These are phyloP conservation scores for Vitellaria paradoxa DNA, from an alignment of 179 eudicot species.

Conservation along the genomic window DNA sequence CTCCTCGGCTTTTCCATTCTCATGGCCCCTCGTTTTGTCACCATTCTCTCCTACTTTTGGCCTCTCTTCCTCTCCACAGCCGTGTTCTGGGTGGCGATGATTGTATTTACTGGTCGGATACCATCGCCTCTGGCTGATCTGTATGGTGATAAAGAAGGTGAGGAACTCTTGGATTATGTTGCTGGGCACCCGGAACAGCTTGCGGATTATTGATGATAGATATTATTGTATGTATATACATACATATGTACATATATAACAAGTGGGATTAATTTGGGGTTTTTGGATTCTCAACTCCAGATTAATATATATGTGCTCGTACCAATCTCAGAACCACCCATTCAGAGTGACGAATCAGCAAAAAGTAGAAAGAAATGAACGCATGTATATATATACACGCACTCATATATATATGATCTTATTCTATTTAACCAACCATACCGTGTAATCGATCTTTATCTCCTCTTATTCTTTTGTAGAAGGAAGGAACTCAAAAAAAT, in stretches of 20 bases:
- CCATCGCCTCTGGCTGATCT: conserved; percentile 18
- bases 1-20: conserved; percentile 12
- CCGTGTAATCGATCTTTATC: not conserved
- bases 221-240: not conserved
- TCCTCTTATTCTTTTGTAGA: not conserved
- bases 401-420: not conserved
- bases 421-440: not conserved
- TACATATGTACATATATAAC: too few species aligned
- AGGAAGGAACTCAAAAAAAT: conserved; percentile 1
- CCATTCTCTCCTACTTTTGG: conserved; percentile 40
- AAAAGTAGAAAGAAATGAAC: not conserved
- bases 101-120: conserved; percentile 24
- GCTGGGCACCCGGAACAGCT: conserved; percentile 25
- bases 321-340: not conserved
- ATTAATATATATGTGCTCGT: too few species aligned
- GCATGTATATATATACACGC: too few species aligned
- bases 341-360: not conserved
- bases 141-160: conserved; percentile 25
- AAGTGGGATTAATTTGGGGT: not conserved
- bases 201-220: conserved; percentile 2
- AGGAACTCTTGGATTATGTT: conserved; percentile 35
- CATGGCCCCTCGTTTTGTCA: conserved; percentile 24
- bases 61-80: conserved; percentile 51
- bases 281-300: not conserved
- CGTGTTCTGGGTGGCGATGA: conserved; percentile 25